These are phyloP conservation scores for Solanum sejunctum DNA, from an alignment of 257 asterid genomes.

Conservation along the genomic window DNA sequence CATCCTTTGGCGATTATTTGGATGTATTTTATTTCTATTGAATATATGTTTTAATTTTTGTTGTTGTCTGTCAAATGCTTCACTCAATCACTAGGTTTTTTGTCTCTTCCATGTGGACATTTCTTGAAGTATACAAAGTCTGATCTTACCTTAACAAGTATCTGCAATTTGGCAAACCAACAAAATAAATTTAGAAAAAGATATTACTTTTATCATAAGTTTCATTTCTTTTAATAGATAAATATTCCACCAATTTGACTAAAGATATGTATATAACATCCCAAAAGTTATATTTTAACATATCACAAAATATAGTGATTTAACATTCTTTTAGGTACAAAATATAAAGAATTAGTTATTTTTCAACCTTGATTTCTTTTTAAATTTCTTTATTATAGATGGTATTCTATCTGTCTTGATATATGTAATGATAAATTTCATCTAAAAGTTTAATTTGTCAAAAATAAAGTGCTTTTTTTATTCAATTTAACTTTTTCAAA, in stretches of 20 bases:
- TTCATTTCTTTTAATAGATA: not conserved
- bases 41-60: not conserved
- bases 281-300: too few relatives aligned
- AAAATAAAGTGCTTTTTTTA: too few relatives aligned
- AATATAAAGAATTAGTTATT: too few relatives aligned
- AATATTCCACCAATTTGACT: not conserved
- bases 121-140: not conserved
- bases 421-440: too few relatives aligned
- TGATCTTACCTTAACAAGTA: not conserved
- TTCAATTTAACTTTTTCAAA: not conserved
- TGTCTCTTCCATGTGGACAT: not conserved
- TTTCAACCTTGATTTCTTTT: too few relatives aligned
- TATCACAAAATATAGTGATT: too few relatives aligned
- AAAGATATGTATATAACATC: too few relatives aligned
- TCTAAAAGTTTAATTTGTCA: too few relatives aligned
- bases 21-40: not conserved
- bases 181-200: not conserved
- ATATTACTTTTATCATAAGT: not conserved
- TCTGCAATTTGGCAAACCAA: not conserved
- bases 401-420: too few relatives aligned
- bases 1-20: not conserved
- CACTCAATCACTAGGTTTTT: not conserved
- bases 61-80: not conserved
- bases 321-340: too few relatives aligned
- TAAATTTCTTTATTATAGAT: too few relatives aligned